These are phyloP conservation scores for Lichtheimia ramosa DNA, from an alignment of 371 early-diverging fungal genomes.

Conservation along the genomic window DNA sequence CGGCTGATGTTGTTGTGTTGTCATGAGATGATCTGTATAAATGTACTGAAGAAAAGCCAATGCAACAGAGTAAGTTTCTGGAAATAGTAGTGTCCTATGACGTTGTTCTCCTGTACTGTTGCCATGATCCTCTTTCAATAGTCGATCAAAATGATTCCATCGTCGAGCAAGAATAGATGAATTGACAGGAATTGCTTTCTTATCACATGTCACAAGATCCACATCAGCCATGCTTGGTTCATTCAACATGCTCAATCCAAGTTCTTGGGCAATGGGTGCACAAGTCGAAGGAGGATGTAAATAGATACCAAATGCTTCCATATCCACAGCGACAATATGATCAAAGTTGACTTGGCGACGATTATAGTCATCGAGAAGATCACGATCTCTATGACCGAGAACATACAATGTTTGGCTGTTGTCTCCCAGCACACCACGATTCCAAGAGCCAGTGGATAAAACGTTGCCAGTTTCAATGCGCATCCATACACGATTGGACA, in stretches of 20 bases:
- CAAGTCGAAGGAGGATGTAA: constrained; percentile 54
- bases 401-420: constrained; percentile 62
- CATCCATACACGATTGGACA: constrained; percentile 66
- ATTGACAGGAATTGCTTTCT: constrained; percentile 64
- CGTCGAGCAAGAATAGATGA: constrained; percentile 62
- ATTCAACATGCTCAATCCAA: constrained; percentile 67
- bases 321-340: constrained; percentile 68
- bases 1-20: constrained; percentile 60
- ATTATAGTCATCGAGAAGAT: constrained; percentile 73
- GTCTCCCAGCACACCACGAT: constrained; percentile 68
- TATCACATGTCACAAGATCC: constrained; percentile 63
- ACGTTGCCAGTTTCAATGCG: constrained; percentile 69
- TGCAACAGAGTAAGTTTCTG: constrained; percentile 66
- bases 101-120: not conserved
- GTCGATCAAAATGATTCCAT: constrained; percentile 64
- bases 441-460: constrained; percentile 76
- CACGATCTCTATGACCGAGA: constrained; percentile 72
- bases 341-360: constrained; percentile 77
- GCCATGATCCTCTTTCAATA: constrained; percentile 1
- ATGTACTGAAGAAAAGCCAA: constrained; percentile 70
- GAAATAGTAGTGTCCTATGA: constrained; percentile 49
- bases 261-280: constrained; percentile 59
- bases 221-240: constrained; percentile 69
- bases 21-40: constrained; percentile 76
- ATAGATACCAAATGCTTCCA: constrained; percentile 77